Evolutionary conservation across 2,329 filamentous ascomycete species (phyloP).

Genomic region (Colletotrichum gigasporum): DNA sequence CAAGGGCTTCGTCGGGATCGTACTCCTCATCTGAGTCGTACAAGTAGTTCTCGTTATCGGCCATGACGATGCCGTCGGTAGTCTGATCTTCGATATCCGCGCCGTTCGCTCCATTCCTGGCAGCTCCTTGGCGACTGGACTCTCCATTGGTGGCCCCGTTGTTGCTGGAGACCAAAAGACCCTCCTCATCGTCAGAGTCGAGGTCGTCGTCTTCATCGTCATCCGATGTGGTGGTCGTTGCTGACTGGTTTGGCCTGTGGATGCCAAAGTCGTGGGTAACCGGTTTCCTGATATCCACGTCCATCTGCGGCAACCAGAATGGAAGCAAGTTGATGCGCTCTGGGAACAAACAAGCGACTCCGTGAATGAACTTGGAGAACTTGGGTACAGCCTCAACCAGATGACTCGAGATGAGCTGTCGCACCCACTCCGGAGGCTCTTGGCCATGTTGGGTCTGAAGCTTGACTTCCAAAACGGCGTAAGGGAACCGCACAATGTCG

Average conservation of each 20-base stretch:
- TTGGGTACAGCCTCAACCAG: slow-evolving; percentile 98
- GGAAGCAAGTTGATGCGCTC: slow-evolving; percentile 88
- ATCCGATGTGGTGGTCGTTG: slow-evolving; percentile 80
- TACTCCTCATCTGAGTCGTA: slow-evolving; percentile 93
- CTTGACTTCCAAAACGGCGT: slow-evolving; percentile 96
- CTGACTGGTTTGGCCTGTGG: slow-evolving; percentile 78
- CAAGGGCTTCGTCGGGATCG: slow-evolving; percentile 77
- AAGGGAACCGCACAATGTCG: slow-evolving; percentile 92
- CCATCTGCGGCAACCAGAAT: slow-evolving; percentile 99
- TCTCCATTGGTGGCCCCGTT: slow-evolving; percentile 41
- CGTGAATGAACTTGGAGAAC: slow-evolving; percentile 99
- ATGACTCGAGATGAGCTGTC: slow-evolving; percentile 91
- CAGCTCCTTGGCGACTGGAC: slow-evolving; percentile 47
- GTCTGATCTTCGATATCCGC: slow-evolving; percentile 86
- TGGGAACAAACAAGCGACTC: slow-evolving; percentile 87
- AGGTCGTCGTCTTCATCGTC: slow-evolving; percentile 78
- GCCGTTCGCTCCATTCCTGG: slow-evolving; percentile 47
- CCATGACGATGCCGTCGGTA: slow-evolving; percentile 64
- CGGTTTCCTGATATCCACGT: slow-evolving; percentile 95
- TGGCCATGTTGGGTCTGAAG: slow-evolving; percentile 95
- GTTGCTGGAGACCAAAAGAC: not conserved
- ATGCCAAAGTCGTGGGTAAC: slow-evolving; percentile 91
- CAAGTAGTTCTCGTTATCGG: slow-evolving; percentile 77
- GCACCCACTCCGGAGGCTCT: slow-evolving; percentile 95
- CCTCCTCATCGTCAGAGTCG: slow-evolving; percentile 47